Percentiles rank a stretch among this genome's conserved stretches.
phyloP scores from a whole-genome alignment of 1,284 basidiomycete species.

The Violaceomyces palustris region DNA sequence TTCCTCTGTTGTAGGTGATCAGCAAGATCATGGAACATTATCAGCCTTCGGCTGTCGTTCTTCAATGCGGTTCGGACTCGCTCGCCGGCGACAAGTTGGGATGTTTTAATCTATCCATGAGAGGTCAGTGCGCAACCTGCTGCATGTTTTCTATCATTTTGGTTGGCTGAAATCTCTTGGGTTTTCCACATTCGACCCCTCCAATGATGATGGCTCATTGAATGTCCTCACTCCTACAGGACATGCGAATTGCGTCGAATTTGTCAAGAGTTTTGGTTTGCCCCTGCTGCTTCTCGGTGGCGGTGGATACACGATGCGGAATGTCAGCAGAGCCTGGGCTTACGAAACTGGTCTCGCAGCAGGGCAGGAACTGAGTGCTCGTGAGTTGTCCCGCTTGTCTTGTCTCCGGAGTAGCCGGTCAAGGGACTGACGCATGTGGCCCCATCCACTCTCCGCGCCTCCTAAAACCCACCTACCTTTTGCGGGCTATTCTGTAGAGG shows the following conservation, averaged over 20 bases:
- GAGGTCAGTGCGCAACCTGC: slow-evolving; percentile 63
- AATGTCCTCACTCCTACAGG: slow-evolving; percentile 54
- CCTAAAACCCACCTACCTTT: too few species aligned
- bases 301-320: slow-evolving; percentile 97
- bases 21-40: slow-evolving; percentile 91
- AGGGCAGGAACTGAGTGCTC: slow-evolving; percentile 81
- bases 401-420: not conserved
- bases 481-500: too few species aligned
- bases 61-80: slow-evolving; percentile 98
- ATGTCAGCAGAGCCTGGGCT: slow-evolving; percentile 94
- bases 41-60: slow-evolving; percentile 87
- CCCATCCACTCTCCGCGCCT: too few species aligned
- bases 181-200: not conserved
- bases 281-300: slow-evolving; percentile 90
- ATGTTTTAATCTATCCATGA: slow-evolving; percentile 93
- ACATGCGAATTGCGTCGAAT: slow-evolving; percentile 94
- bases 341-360: slow-evolving; percentile 96
- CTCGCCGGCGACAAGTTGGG: slow-evolving; percentile 94
- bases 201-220: not conserved
- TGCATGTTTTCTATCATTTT: slow-evolving; percentile 1
- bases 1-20: slow-evolving; percentile 90
- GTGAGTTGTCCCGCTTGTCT: slow-evolving; percentile 60
- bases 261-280: slow-evolving; percentile 92
- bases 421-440: not conserved
- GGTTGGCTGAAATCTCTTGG: not conserved